A percentile compares a stretch with the other conserved stretches of the same genome.
These are phyloP conservation scores for Brassica napus DNA, from an alignment of 345 rosid species.

Conservation along the genomic window Da-Ae NC_063449.1:23826501-23827000, in stretches of 20 bases:
- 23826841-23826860: slow-evolving; percentile 83
- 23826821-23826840: slow-evolving; percentile 92
- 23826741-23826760: not conserved
- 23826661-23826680: slow-evolving; percentile 30
- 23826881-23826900: slow-evolving; percentile 97
- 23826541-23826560: slow-evolving; percentile 41
- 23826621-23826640: not conserved
- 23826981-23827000: not conserved
- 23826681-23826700: slow-evolving; percentile 37
- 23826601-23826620: slow-evolving; percentile 32
- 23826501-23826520: slow-evolving; percentile 91
- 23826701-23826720: slow-evolving; percentile 39
- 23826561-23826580: slow-evolving; percentile 32
- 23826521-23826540: slow-evolving; percentile 51
- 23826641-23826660: slow-evolving; percentile 16
- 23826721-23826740: slow-evolving; percentile 31
- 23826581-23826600: slow-evolving; percentile 47
- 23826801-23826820: slow-evolving; percentile 83
- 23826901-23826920: slow-evolving; percentile 85
- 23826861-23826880: slow-evolving; percentile 85
- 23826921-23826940: slow-evolving; percentile 59
- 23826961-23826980: slow-evolving; percentile 65
- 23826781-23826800: slow-evolving; percentile 87
- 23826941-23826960: slow-evolving; percentile 66
- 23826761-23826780: slow-evolving; percentile 31